Evolutionary conservation across 106 monocot genomes (phyloP), one percentile per base, ranked within the genome.

Genomic region (Apostasia ramifera): DNA sequence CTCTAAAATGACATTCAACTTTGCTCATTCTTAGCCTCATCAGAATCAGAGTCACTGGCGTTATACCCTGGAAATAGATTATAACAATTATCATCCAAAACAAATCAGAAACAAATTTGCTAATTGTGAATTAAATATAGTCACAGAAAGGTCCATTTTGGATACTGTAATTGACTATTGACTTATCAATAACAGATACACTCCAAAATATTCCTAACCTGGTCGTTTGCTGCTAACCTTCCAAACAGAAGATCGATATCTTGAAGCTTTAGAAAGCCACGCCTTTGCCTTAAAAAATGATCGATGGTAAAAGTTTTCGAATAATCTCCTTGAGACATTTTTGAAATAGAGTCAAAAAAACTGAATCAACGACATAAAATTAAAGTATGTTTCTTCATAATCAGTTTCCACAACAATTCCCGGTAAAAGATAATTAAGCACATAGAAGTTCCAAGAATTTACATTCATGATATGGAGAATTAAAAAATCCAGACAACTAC

Each of bases 231-330:
- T 68, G 58, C 88, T 68, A 53, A 91, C 88, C 51, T 88, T 94
- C 81, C 78, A 88, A 69, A 78, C 94, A 61, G 88, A 77, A 37
- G 87, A 79, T 45, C 91, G 76, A 74, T 79, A 68, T 50, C 63
- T 80, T 72, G 94, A 88, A 72, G 91, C 94, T 81, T 80, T 85
- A 8, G 76, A 12, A 51, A 85, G 77, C 94, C 94, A 94, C 67
- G 59, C 71, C 60, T 74, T 86, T 8, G 83, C 94, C 94, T 94
- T 66, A 47, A 66, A 46, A 13, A 11, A 40, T 26, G 26, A 26
- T 26, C 26, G 26, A 26, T 26, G 61, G 50, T 59, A 9, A 51
- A 52, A 67, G 40, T 26, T 26, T 26, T 26, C 26, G 26, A 26
- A 26, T 26, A 26, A 26, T 26, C 26, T 26, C 26, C 26, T 26